Conservation (phyloP, 257 asterid species). For the Petunia secreta region DNA sequence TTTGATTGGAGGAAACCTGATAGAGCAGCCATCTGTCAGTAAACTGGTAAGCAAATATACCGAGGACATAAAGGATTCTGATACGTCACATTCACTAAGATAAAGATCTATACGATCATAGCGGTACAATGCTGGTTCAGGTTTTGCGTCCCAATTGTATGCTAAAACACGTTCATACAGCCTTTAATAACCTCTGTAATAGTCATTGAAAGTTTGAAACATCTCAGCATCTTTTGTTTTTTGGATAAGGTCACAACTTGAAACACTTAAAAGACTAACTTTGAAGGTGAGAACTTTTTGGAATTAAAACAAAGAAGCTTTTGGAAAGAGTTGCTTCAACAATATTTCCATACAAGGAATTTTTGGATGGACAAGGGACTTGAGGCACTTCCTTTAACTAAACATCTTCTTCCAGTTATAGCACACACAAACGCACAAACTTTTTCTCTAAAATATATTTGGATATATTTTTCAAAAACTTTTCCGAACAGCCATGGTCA, state of each 20-base stretch:
- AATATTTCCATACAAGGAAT: not conserved
- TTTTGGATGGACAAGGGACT: not conserved
- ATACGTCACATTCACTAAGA: not conserved
- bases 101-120: not conserved
- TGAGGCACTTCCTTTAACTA: not conserved
- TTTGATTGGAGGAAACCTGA: constrained; percentile 74
- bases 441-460: not conserved
- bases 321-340: not conserved
- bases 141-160: not conserved
- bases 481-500: not conserved
- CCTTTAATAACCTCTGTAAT: not conserved
- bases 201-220: not conserved
- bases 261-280: not conserved
- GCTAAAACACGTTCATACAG: not conserved
- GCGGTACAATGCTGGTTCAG: not conserved
- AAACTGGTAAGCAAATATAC: not conserved
- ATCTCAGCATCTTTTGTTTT: not conserved
- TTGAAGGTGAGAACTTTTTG: not conserved
- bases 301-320: not conserved
- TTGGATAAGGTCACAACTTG: not conserved
- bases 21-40: constrained; percentile 26
- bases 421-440: not conserved
- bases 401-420: not conserved
- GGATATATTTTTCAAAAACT: not conserved
- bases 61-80: not conserved